Percentiles rank a stretch among this genome's conserved stretches.
Evolutionary conservation across 164 flowering plant genomes (phyloP).

Genomic region (Stephania japonica): DNA sequence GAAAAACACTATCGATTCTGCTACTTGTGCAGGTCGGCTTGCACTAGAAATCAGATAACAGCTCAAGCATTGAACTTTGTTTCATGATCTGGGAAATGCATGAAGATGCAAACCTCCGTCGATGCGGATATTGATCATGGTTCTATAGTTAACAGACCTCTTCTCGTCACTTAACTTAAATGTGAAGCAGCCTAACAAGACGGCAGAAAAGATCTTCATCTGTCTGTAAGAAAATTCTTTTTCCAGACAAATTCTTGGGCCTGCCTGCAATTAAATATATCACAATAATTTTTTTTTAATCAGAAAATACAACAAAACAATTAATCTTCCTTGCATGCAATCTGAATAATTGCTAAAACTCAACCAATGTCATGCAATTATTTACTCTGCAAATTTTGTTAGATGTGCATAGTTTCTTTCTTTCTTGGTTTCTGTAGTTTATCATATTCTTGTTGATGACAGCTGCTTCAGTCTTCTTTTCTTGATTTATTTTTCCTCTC

Average conservation of each 20-base stretch:
- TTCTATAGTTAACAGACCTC: constrained; percentile 41
- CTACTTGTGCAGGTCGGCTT: not conserved
- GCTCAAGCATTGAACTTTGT: not conserved
- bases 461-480: no score
- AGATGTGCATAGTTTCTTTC: not conserved
- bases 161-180: constrained; percentile 43
- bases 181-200: constrained; percentile 30
- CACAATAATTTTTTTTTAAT: not conserved
- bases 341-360: not conserved
- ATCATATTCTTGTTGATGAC: no score
- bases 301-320: not conserved
- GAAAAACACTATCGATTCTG: not conserved
- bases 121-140: constrained; percentile 70
- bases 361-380: not conserved
- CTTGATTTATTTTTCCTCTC: no score
- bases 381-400: not conserved
- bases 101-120: constrained; percentile 55
- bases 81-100: constrained; percentile 26
- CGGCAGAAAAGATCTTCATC: constrained; percentile 63
- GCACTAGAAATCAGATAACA: not conserved
- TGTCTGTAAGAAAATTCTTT: constrained; percentile 71
- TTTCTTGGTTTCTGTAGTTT: not conserved
- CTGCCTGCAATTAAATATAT: constrained; percentile 42
- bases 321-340: not conserved
- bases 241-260: constrained; percentile 67